Evolutionary conservation across 176 grass and related monocot species (phyloP).

Genomic region (Zoysia japonica): DNA sequence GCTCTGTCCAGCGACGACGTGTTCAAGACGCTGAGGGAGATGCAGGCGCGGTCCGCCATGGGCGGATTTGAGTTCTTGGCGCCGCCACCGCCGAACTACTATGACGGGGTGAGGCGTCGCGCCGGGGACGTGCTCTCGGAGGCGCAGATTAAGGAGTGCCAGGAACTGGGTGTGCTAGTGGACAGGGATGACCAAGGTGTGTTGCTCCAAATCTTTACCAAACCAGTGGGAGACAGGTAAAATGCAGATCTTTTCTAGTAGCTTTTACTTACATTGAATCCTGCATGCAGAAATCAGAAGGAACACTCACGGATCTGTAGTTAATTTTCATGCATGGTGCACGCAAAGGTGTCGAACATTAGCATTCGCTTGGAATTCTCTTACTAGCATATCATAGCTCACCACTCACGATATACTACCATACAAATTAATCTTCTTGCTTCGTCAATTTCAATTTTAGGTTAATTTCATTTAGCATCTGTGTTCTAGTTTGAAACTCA

Average conservation of each 20-base stretch:
- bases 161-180: constrained; percentile 80
- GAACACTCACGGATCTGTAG: background rate
- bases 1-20: constrained; percentile 72
- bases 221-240: constrained; percentile 93
- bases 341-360: too few relatives aligned
- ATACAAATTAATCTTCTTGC: background rate
- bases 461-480: background rate
- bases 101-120: constrained; percentile 65
- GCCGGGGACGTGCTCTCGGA: constrained; percentile 81
- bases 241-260: background rate
- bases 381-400: constrained; percentile 10
- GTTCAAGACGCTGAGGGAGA: constrained; percentile 75
- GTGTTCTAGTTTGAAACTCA: background rate
- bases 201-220: constrained; percentile 93
- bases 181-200: constrained; percentile 97
- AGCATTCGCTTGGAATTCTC: background rate
- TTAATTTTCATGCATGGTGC: background rate
- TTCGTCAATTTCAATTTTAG: background rate
- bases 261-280: background rate
- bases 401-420: background rate
- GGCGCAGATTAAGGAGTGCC: constrained; percentile 77
- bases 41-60: constrained; percentile 48
- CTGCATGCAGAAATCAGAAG: constrained; percentile 1
- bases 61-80: constrained; percentile 87
- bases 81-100: constrained; percentile 60